Evolutionary conservation across 768 basidiomycete genomes (phyloP).

Genomic region (Rhodosporidiobolus odoratus): DNA sequence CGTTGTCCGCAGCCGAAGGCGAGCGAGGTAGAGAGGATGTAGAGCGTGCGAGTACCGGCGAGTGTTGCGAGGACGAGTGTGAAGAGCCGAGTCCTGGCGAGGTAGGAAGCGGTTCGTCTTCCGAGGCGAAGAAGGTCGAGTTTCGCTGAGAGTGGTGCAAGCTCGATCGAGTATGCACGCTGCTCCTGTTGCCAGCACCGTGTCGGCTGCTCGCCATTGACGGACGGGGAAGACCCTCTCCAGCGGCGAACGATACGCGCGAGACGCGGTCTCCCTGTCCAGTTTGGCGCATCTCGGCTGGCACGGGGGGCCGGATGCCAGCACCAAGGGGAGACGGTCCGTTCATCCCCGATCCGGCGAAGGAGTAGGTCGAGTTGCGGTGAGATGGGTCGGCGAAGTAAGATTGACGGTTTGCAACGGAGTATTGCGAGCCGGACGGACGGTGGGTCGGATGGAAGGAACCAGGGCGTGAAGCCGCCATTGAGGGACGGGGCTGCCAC

Average conservation of each 20-base stretch:
- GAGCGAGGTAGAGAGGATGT: slow-evolving; percentile 6
- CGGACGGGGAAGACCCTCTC: neutral
- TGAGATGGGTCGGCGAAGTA: slow-evolving; percentile 13
- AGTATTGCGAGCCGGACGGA: slow-evolving; percentile 24
- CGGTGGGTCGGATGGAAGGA: slow-evolving; percentile 15
- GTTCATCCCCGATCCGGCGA: neutral
- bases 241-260: slow-evolving; percentile 24
- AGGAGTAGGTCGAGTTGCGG: slow-evolving; percentile 33
- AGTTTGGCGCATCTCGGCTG: slow-evolving; percentile 31
- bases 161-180: slow-evolving; percentile 17
- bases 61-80: neutral
- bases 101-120: neutral
- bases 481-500: slow-evolving; percentile 34
- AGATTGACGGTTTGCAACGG: no score
- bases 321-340: slow-evolving; percentile 4
- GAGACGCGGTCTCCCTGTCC: slow-evolving; percentile 24
- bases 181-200: neutral
- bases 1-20: neutral
- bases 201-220: slow-evolving; percentile 7
- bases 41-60: slow-evolving; percentile 9
- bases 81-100: neutral
- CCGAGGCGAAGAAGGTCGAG: slow-evolving; percentile 3
- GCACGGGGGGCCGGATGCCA: slow-evolving; percentile 9
- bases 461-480: slow-evolving; percentile 16
- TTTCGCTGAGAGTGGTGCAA: slow-evolving; percentile 22